Evolutionary conservation across 208 protist species (phyloP), one percentile per base, ranked within the genome.

Genomic region (Wallacemonas sp.): DNA sequence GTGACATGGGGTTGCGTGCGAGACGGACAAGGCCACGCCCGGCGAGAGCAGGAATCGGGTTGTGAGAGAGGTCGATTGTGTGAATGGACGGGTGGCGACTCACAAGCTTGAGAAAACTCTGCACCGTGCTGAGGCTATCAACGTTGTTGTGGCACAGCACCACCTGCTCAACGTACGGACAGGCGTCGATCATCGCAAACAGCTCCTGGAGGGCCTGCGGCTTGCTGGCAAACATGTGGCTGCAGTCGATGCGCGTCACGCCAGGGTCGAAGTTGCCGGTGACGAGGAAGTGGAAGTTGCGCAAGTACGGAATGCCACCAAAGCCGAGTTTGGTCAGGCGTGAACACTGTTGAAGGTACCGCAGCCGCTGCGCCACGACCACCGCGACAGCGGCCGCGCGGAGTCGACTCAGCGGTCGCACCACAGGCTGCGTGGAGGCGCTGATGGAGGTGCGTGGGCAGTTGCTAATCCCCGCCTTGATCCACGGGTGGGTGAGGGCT

Each of bases 81-180:
- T 66, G 36, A 13, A 94, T 33, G 10, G 76, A 70, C 21, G 83
- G 85, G 60, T 92, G 89, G 24, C 67, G 62, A 8, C 65, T 54
- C 2, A 85, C 71, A 12, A 77, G 66, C 55, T 80, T 78, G 19
- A 89, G 44, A 12, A 94, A 64, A 8, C 66, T 66, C 72, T 94
- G 89, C n/a, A 94, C 76, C 6, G 86, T 15, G 17, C 50, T 77
- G 15, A 94, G 62, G 38, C 50, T 87, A 54, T 83, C 76, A 46
- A 94, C 91, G 68, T 87, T 87, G 63, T 94, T 94, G 62, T 74
- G 65, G 53, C 85, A 89, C 10, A 94, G 59, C 41, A 92, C 81
- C 0, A 94, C 37, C 10, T 81, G 64, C 52, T 80, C 69, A 27
- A 94, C 65, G 29, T 62, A 73, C 10, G 63, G 46, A 36, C 76